Evolutionary conservation across 129 eudicot species (phyloP), one percentile per base, ranked within the genome.

Genomic region (Sambucus nigra): DNA sequence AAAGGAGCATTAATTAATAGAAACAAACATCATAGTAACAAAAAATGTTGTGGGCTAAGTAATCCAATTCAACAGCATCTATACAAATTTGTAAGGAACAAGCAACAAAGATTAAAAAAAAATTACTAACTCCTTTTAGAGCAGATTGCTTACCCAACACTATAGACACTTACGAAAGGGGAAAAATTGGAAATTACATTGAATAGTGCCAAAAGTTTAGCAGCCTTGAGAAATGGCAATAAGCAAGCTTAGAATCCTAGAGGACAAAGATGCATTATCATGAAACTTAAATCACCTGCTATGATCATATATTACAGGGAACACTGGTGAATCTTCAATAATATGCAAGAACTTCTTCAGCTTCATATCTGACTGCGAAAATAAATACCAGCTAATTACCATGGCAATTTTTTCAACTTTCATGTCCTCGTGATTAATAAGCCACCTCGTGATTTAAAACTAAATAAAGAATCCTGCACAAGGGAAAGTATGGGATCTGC

Each of bases 301-400:
- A 25, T 57, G 50, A 51, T 91, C 95, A 70, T 79, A 81, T 58
- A 91, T 81, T 51, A 91, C 94, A 38, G 98, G 98, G 57, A 62
- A 91, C 33, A 91, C 94, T 52, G 89, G 94, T 18, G 98, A 91
- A 17, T 68, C 64, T 69, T 83, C 95, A 46, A 91, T 85, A 22
- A 91, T 91, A 69, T 82, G 95, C 82, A 91, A 67, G 84, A 63
- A 86, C 56, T 86, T 91, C 79, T 91, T 91, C 82, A 91, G 60
- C 61, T 91, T 91, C 79, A 85, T 5, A 70, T 91, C 98, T 45
- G 94, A 76, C 98, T 91, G 95, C 59, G 39, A 76, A 70, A 62
- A 53, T 17, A 69, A 24, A 44, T 48, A 40, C 49, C 50, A 66
- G 68, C 25, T 45, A 51, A n/a, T 42, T n/a, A n/a, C n/a, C n/a